These are phyloP conservation scores for Ensete ventricosum DNA, from an alignment of 176 grass and related monocot species.

Conservation along the genomic window DNA sequence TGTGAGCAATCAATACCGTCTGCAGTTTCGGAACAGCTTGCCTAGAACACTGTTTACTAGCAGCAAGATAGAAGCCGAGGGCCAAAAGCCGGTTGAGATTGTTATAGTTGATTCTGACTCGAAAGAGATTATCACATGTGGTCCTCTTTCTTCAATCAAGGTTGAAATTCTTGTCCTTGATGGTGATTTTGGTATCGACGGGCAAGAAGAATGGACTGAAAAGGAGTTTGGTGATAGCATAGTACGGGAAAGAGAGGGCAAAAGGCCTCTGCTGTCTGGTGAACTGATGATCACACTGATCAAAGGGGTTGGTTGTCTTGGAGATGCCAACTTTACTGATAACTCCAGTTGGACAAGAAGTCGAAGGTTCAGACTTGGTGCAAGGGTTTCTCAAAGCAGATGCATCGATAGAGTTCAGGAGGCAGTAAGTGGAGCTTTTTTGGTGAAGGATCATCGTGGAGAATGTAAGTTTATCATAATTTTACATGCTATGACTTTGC, in stretches of 20 bases:
- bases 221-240: constrained; percentile 69
- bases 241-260: constrained; percentile 77
- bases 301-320: constrained; percentile 57
- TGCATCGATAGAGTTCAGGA: constrained; percentile 47
- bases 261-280: constrained; percentile 59
- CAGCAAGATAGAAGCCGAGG: constrained; percentile 60
- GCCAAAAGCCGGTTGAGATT: constrained; percentile 51
- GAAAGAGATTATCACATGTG: constrained; percentile 41
- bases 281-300: constrained; percentile 55
- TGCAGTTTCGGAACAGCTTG: constrained; percentile 62
- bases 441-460: constrained; percentile 92
- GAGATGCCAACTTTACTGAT: constrained; percentile 65
- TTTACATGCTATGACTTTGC: background rate
- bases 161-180: constrained; percentile 79
- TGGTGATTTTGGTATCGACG: constrained; percentile 72
- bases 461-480: constrained; percentile 43
- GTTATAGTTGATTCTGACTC: constrained; percentile 43
- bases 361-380: constrained; percentile 78
- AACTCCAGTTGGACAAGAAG: constrained; percentile 85
- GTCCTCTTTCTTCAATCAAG: constrained; percentile 46
- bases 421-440: constrained; percentile 68
- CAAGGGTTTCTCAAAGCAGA: constrained; percentile 42
- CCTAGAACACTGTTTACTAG: constrained; percentile 65
- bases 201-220: constrained; percentile 58
- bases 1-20: constrained; percentile 47